Base-by-base conservation (phyloP, 805 yeast species). In the Schizosaccharomyces osmophilus region DNA sequence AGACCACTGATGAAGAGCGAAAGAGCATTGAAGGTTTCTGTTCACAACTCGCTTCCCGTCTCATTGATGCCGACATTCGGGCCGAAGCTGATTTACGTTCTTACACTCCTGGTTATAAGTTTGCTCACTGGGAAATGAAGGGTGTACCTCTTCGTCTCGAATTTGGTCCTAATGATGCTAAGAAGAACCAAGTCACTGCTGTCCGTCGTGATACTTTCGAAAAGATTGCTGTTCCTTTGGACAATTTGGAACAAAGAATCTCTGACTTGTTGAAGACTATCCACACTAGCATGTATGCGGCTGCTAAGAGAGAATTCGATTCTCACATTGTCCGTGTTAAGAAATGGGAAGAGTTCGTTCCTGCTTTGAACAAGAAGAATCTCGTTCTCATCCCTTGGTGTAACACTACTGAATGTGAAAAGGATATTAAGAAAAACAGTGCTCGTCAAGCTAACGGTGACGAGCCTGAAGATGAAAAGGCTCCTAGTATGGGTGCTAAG, bases 401-500 rank as follows among this genome's bases (percentile, higher is more conserved):
- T 81, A 97, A 97, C 66, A 84, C 74, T 63, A 79, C 78, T 67
- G 95, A 82, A 67, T 93, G 98, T 79, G 99, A 93, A 75, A 98
- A 93, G 67, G 90, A 85, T 67, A 94, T 93, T 74, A 93, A 94
- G 79, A 95, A 89, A 59, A 77, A 87, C 57, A 81, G 86, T 19
- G 87, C 95, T 55, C 78, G 81, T 55, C 82, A 78, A 73, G 81
- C 83, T 70, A 85, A 84, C 70, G 83, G 82, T 67, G 85, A 87
- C 66, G 82, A 75, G 36, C 87, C 82, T 67, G 95, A 85, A 72
- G 99, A 93, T 71, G 97, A 93, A 70, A 85, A 86, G 73, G 87
- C 98, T 29, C 99, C 99, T 71, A 82, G 94, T 61, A 93, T 93
- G 99, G 99, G 99, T 71, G 99, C 99, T 66, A 93, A 93, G 78